Base-by-base conservation (phyloP, 345 rosid species). In the Citrus inodora region DNA sequence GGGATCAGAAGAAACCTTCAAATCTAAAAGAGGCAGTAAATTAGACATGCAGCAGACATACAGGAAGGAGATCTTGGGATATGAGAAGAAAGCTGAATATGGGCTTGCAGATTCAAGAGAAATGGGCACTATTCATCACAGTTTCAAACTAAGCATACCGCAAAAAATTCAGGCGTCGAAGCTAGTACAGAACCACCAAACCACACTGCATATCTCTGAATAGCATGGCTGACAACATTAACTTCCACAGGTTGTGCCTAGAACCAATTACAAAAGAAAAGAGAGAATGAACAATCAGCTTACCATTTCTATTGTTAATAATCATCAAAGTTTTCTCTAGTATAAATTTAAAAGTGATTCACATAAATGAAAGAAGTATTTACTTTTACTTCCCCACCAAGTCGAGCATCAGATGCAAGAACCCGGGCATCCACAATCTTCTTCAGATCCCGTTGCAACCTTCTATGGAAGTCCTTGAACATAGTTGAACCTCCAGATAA, bases 181-280 rank as follows among this genome's bases (percentile, higher is more conserved):
- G 97, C 98, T 69, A 96, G 97, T 77, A 96, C 97, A 51, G 99
- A 96, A 84, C 99, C 98, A 55, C 98, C 99, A 84, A 96, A 96
- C 99, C 99, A 96, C 78, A 96, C 99, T 0, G 99, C 99, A 85
- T 87, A 96, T 83, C 88, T 90, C 84, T 96, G 99, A 76, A 96
- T 92, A 72, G 99, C 94, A 79, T 94, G 95, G 85, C 98, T 96
- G 81, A 94, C 92, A 2, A 96, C 98, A 81, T 96, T 92, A 70
- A 96, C 99, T 86, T 96, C 97, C 84, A 96, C 91, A 13, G 99
- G 98, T 67, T 90, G 93, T 46, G 97, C 83, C 99, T 96, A 81
- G 68, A 71, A 64, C 19, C 62, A 32, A 27, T 19, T 58, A 11
- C 11, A 58, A 58, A 21, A 21, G 19, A 72, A 71, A 22, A 10